Evolutionary conservation across 129 eudicot species (phyloP).

Genomic region (Escallonia herrerae): DNA sequence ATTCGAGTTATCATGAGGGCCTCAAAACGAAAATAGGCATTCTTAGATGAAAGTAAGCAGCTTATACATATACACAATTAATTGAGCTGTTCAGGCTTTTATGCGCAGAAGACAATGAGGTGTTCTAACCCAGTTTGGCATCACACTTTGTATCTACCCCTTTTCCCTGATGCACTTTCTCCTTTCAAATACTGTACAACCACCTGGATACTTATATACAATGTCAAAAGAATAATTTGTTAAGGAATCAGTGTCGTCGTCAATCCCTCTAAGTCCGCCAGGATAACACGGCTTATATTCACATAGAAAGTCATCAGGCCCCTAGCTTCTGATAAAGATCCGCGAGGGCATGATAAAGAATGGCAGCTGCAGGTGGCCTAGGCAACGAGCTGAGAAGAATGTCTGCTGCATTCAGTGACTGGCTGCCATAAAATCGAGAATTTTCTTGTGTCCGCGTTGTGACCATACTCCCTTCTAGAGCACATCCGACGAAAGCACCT

Average conservation of each 20-base stretch:
- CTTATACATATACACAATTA: too few species aligned
- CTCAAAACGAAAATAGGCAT: too few species aligned
- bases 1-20: too few species aligned
- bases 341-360: conserved; percentile 61
- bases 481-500: conserved; percentile 93
- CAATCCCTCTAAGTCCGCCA: neutral
- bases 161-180: neutral
- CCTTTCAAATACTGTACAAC: neutral
- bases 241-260: neutral
- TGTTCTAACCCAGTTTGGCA: too few species aligned
- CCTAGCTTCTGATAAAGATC: conserved; percentile 48
- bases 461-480: conserved; percentile 81
- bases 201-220: too few species aligned
- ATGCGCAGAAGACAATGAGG: too few species aligned
- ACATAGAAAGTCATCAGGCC: neutral
- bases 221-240: neutral
- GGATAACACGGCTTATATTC: neutral
- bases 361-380: conserved; percentile 84
- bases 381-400: conserved; percentile 81
- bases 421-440: conserved; percentile 75
- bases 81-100: too few species aligned
- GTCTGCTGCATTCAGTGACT: conserved; percentile 46
- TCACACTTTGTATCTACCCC: too few species aligned
- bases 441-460: conserved; percentile 62
- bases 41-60: too few species aligned